phyloP scores from a whole-genome alignment of 1,284 basidiomycete genomes.

The Schizophyllum commune region DNA sequence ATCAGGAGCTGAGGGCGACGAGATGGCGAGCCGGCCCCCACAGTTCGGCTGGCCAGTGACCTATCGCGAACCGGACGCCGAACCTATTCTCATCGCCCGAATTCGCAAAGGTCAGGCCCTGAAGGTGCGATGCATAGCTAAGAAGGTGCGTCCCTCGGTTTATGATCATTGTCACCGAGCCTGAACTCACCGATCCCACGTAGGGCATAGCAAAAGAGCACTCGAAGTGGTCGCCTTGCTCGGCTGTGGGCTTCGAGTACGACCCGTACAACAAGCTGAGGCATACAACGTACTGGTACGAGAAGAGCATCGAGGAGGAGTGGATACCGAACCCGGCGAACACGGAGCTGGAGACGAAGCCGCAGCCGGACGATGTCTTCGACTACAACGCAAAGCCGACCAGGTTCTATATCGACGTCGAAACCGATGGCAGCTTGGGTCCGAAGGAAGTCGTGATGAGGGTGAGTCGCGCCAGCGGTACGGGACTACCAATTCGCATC shows the following conservation, averaged over 20 bases:
- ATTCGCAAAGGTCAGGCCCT: constrained; percentile 93
- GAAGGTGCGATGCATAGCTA: constrained; percentile 81
- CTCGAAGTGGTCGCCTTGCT: constrained; percentile 97
- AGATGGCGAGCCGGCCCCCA: constrained; percentile 64
- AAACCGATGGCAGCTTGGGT: constrained; percentile 83
- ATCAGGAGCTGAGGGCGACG: constrained; percentile 49
- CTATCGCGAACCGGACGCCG: constrained; percentile 32
- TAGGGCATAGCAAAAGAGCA: constrained; percentile 98
- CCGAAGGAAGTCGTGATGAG: constrained; percentile 87
- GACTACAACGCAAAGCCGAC: constrained; percentile 83
- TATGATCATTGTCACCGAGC: neutral
- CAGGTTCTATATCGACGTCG: constrained; percentile 88
- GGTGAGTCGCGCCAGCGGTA: constrained; percentile 30
- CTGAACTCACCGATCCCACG: neutral
- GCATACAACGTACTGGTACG: constrained; percentile 96
- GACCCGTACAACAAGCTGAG: constrained; percentile 96
- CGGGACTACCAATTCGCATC: constrained; percentile 3
- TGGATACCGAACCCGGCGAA: constrained; percentile 77
- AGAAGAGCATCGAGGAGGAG: constrained; percentile 69
- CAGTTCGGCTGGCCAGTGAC: constrained; percentile 77
- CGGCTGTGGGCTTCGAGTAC: constrained; percentile 95
- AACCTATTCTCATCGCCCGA: constrained; percentile 85
- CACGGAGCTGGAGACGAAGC: constrained; percentile 74
- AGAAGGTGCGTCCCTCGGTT: constrained; percentile 62
- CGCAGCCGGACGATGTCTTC: constrained; percentile 73